These are phyloP conservation scores for Nigrospora osmanthi DNA, from an alignment of 2,329 filamentous ascomycete genomes.

Conservation along the genomic window DNA sequence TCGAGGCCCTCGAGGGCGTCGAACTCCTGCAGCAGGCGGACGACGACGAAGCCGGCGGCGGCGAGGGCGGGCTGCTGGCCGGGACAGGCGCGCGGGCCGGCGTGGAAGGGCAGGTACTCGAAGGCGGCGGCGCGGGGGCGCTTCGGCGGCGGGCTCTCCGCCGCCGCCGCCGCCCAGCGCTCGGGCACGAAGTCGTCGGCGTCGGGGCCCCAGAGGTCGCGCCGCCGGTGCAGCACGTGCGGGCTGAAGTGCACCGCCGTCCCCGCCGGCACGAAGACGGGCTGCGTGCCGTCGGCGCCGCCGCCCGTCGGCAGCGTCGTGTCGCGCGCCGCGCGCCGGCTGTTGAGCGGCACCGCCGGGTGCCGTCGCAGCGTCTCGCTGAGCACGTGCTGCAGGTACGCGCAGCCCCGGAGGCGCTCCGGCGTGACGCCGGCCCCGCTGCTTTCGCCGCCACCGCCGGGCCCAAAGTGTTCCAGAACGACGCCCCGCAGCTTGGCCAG, in stretches of 20 bases:
- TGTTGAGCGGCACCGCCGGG: not conserved
- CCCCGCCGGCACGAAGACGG: slow-evolving; percentile 37
- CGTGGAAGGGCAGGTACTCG: slow-evolving; percentile 23
- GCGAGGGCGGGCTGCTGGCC: not conserved
- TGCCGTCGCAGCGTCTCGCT: slow-evolving; percentile 25
- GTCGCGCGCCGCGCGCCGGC: slow-evolving; percentile 3
- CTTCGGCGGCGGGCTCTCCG: not conserved
- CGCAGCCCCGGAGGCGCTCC: slow-evolving; percentile 30
- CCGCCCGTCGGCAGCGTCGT: slow-evolving; percentile 39
- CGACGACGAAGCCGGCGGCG: slow-evolving; percentile 1
- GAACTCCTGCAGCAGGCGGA: slow-evolving; percentile 1
- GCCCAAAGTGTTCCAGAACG: not conserved
- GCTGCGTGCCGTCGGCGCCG: slow-evolving; percentile 30
- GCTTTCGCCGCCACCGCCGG: slow-evolving; percentile 10
- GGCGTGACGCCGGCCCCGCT: slow-evolving; percentile 20
- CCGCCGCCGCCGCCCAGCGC: no score
- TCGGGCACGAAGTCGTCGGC: slow-evolving; percentile 9
- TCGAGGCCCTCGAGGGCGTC: slow-evolving; percentile 1
- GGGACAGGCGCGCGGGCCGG: slow-evolving; percentile 25
- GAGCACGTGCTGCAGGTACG: slow-evolving; percentile 32
- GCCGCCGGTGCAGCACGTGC: slow-evolving; percentile 22
- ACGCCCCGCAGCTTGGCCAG: slow-evolving; percentile 18
- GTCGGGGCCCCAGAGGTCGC: slow-evolving; percentile 17
- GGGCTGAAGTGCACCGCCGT: slow-evolving; percentile 27
- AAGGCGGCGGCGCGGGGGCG: not conserved